Percentiles rank a stretch among this genome's conserved stretches.
phyloP scores from a whole-genome alignment of 2,329 filamentous ascomycete species.

The Aplosporella prunicola region DNA sequence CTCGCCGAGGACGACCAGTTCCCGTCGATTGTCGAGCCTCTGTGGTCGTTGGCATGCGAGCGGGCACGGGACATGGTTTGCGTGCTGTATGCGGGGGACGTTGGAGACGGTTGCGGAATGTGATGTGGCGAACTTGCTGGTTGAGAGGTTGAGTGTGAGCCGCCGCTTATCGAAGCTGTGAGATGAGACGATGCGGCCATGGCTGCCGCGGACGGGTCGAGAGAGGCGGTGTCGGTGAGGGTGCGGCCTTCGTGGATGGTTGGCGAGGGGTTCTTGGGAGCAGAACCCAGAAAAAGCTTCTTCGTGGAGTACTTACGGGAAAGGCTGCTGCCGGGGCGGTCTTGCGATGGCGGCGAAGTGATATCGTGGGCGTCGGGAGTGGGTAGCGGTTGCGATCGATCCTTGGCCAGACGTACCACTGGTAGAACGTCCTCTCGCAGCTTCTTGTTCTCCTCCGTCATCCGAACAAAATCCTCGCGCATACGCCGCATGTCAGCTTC shows the following conservation, averaged over 20 bases:
- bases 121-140: slow-evolving; percentile 33
- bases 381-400: slow-evolving; percentile 80
- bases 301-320: slow-evolving; percentile 46
- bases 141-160: slow-evolving; percentile 13
- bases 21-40: slow-evolving; percentile 2
- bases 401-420: slow-evolving; percentile 81
- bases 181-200: slow-evolving; percentile 42
- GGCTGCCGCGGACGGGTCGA: slow-evolving; percentile 43
- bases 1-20: background rate
- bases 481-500: slow-evolving; percentile 77
- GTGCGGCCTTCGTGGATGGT: slow-evolving; percentile 37
- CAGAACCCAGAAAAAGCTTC: slow-evolving; percentile 40
- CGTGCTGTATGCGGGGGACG: slow-evolving; percentile 10
- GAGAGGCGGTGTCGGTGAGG: slow-evolving; percentile 32
- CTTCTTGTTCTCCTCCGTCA: slow-evolving; percentile 73
- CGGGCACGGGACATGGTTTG: slow-evolving; percentile 4
- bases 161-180: slow-evolving; percentile 37
- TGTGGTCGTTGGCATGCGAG: slow-evolving; percentile 20
- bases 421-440: slow-evolving; percentile 87
- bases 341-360: slow-evolving; percentile 27
- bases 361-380: slow-evolving; percentile 31
- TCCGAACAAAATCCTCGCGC: slow-evolving; percentile 40
- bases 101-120: slow-evolving; percentile 22
- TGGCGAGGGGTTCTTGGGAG: slow-evolving; percentile 42
- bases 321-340: slow-evolving; percentile 36